phyloP scores from a whole-genome alignment of 306 rosid genomes.

The Vigna nakashimae region DNA sequence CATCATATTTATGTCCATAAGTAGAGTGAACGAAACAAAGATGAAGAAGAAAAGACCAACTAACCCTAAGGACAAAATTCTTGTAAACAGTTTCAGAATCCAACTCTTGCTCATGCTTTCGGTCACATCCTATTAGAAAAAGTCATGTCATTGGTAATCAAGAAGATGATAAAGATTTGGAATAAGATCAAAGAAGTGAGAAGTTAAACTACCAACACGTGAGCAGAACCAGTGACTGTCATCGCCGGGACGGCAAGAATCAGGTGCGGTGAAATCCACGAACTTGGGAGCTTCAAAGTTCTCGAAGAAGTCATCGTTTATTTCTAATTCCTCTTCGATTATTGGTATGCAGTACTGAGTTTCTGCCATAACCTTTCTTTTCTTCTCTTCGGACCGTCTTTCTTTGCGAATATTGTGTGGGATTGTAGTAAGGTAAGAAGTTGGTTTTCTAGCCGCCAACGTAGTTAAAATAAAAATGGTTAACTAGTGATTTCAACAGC shows the following conservation, averaged over 20 bases:
- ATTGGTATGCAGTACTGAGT: constrained; percentile 41
- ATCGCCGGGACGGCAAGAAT: constrained; percentile 57
- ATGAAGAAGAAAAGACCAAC: constrained; percentile 39
- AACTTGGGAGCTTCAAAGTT: constrained; percentile 90
- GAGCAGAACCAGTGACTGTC: constrained; percentile 95
- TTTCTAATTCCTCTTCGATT: constrained; percentile 43
- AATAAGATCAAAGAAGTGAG: neutral
- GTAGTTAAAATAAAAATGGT: constrained; percentile 43
- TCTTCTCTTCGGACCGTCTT: constrained; percentile 23
- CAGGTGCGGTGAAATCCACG: constrained; percentile 82
- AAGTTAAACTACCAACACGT: constrained; percentile 66
- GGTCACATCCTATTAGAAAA: constrained; percentile 76
- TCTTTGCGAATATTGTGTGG: neutral
- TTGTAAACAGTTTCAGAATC: constrained; percentile 79
- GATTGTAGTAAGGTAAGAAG: neutral
- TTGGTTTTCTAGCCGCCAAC: constrained; percentile 16
- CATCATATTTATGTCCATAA: constrained; percentile 15
- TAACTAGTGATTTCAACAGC: constrained; percentile 62
- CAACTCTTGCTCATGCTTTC: constrained; percentile 80
- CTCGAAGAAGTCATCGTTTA: constrained; percentile 75
- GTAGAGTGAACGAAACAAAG: constrained; percentile 2
- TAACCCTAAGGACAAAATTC: constrained; percentile 84
- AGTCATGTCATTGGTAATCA: neutral
- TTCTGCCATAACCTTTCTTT: constrained; percentile 45
- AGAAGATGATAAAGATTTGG: neutral